Evolutionary conservation across 768 basidiomycete species (phyloP), one percentile per base, ranked within the genome.

Genomic region (Hypsizygus marmoreus): DNA sequence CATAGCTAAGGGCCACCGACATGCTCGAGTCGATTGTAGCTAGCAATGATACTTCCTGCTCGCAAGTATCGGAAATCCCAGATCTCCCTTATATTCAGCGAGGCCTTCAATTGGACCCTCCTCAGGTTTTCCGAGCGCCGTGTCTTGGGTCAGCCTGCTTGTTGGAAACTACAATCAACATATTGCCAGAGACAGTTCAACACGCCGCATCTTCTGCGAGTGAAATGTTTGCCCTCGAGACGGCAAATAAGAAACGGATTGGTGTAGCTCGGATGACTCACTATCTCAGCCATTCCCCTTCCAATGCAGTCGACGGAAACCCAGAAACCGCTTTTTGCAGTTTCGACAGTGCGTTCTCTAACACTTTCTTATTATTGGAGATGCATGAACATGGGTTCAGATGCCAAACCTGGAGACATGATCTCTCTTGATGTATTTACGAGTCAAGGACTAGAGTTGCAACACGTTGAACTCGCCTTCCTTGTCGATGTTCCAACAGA

Each of bases 291-390:
- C 66, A 74, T 59, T 64, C 82, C 20, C 70, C 73, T 19, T 81
- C 79, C 10, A 63, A 67, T 56, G 83, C 81, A 3, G 82, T 84
- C 4, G 83, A 86, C 63, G 73, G 75, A 6, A 55, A 68, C n/a
- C 51, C 58, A 3, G 60, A 62, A 7, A 82, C 81, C 24, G 70
- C 62, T 1, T 86, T 86, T 54, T 68, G 67, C 25, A 82, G 80
- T 57, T 55, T 66, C 23, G 50, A 62, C 47, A 56, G 84, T 82
- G 53, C 43, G 76, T 61, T 9, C 14, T 20, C 16, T 22, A 43
- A 22, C 39, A 29, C 8, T n/a, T 26, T 49, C n/a, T 3, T n/a
- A 17, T 26, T 26, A 35, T 39, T 28, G 32, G 26, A 33, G 26
- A 23, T 34, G 12, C 25, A 45, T 7, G 19, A 25, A 11, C 31